These are phyloP conservation scores for Zygoascus sp. DNA, from an alignment of 1,139 yeast genomes.

Conservation along the genomic window DNA sequence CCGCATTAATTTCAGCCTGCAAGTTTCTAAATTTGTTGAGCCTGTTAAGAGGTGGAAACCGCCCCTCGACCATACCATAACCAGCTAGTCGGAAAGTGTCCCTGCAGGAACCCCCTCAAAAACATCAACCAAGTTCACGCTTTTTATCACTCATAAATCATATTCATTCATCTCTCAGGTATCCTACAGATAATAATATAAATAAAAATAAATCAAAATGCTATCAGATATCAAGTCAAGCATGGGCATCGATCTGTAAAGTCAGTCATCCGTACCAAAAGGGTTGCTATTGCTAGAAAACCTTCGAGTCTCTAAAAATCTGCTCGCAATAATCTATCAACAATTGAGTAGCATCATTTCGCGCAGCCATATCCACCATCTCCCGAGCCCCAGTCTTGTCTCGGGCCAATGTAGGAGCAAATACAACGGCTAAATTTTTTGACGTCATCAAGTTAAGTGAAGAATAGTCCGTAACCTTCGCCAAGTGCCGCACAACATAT, in stretches of 20 bases:
- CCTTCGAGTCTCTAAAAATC: conserved; percentile 33
- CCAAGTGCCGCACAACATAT: conserved; percentile 58
- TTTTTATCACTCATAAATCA: conserved; percentile 1
- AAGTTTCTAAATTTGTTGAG: too few species aligned
- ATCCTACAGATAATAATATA: background rate
- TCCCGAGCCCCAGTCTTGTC: conserved; percentile 81
- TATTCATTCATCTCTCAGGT: background rate
- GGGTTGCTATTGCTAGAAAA: background rate
- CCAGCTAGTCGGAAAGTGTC: too few species aligned
- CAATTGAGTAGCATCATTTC: conserved; percentile 77
- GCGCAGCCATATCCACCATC: conserved; percentile 75
- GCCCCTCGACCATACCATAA: too few species aligned
- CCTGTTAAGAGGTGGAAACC: too few species aligned
- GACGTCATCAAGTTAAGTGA: conserved; percentile 57
- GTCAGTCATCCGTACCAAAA: background rate
- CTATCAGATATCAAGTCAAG: background rate
- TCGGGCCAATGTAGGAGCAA: conserved; percentile 90
- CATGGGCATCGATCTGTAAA: background rate
- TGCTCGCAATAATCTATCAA: conserved; percentile 53
- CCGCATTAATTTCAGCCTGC: too few species aligned
- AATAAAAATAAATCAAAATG: conserved; percentile 8
- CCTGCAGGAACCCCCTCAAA: too few species aligned
- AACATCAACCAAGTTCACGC: too few species aligned
- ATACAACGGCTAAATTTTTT: conserved; percentile 82
- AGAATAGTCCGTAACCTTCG: conserved; percentile 29